Conservation (phyloP, 2,329 filamentous ascomycete species). For the Aspergillus hiratsukae region DNA sequence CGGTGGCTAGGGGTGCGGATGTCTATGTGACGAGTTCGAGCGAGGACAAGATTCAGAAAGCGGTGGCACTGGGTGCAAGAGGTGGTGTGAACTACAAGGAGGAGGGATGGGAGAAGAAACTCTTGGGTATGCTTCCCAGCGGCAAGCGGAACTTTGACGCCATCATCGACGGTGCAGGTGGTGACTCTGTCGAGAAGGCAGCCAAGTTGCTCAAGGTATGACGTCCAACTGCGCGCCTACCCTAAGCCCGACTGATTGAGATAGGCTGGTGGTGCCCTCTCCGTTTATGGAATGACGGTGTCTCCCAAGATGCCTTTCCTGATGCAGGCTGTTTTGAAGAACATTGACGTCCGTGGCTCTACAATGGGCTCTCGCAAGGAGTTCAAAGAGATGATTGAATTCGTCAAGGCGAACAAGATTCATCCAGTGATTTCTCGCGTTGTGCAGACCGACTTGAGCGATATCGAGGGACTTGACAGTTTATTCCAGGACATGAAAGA, state of each 20-base stretch:
- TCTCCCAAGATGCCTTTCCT: constrained; percentile 79
- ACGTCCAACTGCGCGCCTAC: neutral
- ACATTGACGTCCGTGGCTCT: constrained; percentile 77
- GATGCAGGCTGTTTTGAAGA: constrained; percentile 79
- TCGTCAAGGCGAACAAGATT: constrained; percentile 70
- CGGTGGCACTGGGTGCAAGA: constrained; percentile 65
- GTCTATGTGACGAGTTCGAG: constrained; percentile 79
- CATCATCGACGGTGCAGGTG: constrained; percentile 86
- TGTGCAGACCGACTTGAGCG: constrained; percentile 63
- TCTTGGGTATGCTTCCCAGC: constrained; percentile 57
- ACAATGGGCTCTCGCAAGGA: constrained; percentile 91
- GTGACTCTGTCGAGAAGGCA: constrained; percentile 70
- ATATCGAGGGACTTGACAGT: constrained; percentile 71
- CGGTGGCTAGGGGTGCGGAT: constrained; percentile 65
- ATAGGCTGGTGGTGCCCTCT: constrained; percentile 72
- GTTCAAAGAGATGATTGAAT: constrained; percentile 84
- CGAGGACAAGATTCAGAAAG: constrained; percentile 69
- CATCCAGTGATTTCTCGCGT: constrained; percentile 72
- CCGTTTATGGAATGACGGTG: constrained; percentile 87
- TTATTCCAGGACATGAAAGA: constrained; percentile 86
- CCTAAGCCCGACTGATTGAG: constrained; percentile 11
- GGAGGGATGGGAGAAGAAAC: constrained; percentile 73
- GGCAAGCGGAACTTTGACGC: constrained; percentile 67
- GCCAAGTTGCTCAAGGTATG: constrained; percentile 63
- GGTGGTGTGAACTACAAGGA: constrained; percentile 82